phyloP scores from a whole-genome alignment of 176 grass and related monocot species.

The Zizania latifolia region DNA sequence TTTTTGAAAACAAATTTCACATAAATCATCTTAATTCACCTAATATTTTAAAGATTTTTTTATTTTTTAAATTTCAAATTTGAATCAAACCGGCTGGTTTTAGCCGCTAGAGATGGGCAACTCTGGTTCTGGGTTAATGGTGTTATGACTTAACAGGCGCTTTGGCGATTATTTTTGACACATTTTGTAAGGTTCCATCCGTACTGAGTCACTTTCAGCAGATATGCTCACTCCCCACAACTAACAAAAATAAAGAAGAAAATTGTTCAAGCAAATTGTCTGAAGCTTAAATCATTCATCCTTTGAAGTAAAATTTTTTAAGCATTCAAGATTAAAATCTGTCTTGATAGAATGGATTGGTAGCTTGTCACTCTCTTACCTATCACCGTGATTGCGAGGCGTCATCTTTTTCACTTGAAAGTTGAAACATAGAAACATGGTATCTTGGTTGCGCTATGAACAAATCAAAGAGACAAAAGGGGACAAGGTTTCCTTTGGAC shows the following conservation, averaged over 20 bases:
- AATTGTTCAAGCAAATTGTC: too few species aligned
- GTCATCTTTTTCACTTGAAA: not conserved
- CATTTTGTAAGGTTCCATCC: not conserved
- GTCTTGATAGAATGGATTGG: slow-evolving; percentile 1
- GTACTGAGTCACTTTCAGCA: not conserved
- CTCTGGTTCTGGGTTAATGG: too few species aligned
- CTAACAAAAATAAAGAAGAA: not conserved
- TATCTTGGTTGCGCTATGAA: not conserved
- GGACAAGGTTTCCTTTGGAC: not conserved
- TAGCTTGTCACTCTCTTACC: slow-evolving; percentile 24
- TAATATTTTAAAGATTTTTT: too few species aligned
- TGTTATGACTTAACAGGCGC: not conserved
- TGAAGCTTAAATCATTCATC: slow-evolving; percentile 17
- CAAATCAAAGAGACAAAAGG: not conserved
- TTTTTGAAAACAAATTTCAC: too few species aligned
- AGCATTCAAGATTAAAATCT: not conserved
- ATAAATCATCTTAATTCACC: too few species aligned
- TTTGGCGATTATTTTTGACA: not conserved
- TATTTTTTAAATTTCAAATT: too few species aligned
- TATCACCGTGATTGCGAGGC: not conserved
- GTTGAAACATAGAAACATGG: not conserved
- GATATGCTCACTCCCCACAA: not conserved
- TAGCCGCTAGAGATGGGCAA: too few species aligned
- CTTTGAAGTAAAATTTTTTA: not conserved
- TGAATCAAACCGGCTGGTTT: too few species aligned